phyloP scores from a whole-genome alignment of 805 yeast genomes.

The Suhomyces sp. region DNA sequence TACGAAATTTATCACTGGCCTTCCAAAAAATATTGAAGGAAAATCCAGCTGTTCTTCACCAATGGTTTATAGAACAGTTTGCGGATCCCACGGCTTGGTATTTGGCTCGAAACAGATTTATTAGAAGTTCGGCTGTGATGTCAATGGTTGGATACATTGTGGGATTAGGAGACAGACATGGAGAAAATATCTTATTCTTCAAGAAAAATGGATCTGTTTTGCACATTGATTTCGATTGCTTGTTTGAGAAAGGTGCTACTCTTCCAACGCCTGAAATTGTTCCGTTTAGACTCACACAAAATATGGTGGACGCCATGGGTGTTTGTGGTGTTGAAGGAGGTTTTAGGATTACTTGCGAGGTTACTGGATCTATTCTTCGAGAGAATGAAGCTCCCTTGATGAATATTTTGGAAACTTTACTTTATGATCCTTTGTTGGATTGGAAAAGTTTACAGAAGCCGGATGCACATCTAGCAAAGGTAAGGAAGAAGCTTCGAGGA shows the following conservation, averaged over 20 bases:
- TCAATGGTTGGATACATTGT: constrained; percentile 92
- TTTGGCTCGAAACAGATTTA: constrained; percentile 67
- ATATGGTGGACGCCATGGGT: constrained; percentile 87
- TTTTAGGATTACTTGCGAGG: constrained; percentile 82
- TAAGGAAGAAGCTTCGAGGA: constrained; percentile 81
- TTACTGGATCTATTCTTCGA: constrained; percentile 70
- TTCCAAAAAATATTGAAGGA: constrained; percentile 29
- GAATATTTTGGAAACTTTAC: constrained; percentile 88
- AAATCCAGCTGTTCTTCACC: constrained; percentile 70
- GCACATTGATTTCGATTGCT: constrained; percentile 96
- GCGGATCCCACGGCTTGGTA: constrained; percentile 92
- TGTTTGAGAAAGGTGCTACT: constrained; percentile 82
- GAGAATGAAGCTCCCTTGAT: constrained; percentile 78
- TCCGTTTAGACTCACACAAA: constrained; percentile 88
- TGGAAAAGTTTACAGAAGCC: constrained; percentile 59
- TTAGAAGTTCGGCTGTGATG: constrained; percentile 90
- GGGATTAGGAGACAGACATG: constrained; percentile 95
- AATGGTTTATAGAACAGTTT: constrained; percentile 86
- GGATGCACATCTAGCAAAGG: constrained; percentile 65
- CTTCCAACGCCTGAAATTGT: constrained; percentile 85
- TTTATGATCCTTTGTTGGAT: constrained; percentile 89
- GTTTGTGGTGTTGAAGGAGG: constrained; percentile 87
- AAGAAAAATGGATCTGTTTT: constrained; percentile 74
- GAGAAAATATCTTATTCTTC: constrained; percentile 81
- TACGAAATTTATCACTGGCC: constrained; percentile 18